phyloP scores from a whole-genome alignment of 2,329 filamentous ascomycete genomes.

The Colletotrichum orbiculare region DNA sequence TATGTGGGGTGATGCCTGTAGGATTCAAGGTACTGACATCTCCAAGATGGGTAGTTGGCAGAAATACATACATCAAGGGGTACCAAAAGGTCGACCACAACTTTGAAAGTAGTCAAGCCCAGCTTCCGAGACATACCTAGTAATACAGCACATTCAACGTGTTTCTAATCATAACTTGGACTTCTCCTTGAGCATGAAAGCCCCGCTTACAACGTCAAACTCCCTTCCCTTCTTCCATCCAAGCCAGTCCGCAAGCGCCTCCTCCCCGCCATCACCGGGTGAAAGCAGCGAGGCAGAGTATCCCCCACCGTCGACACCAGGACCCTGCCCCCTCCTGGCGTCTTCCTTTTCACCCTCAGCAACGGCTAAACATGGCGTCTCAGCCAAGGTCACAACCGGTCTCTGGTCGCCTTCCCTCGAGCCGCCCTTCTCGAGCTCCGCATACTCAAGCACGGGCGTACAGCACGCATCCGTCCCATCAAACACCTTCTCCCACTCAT shows the following conservation, averaged over 20 bases:
- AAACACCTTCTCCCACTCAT: slow-evolving; percentile 87
- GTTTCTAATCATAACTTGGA: slow-evolving; percentile 47
- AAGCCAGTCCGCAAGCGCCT: slow-evolving; percentile 76
- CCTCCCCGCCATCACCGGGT: slow-evolving; percentile 79
- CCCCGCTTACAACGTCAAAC: slow-evolving; percentile 74
- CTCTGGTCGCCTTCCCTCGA: slow-evolving; percentile 75
- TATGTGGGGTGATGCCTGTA: too few relatives aligned
- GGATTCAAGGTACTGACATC: too few relatives aligned
- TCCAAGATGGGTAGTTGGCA: too few relatives aligned
- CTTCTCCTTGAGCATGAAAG: slow-evolving; percentile 60
- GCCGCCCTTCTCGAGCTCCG: slow-evolving; percentile 70
- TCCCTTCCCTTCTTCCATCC: slow-evolving; percentile 80
- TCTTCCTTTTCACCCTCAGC: slow-evolving; percentile 54
- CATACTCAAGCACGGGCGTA: slow-evolving; percentile 84
- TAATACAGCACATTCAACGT: not conserved
- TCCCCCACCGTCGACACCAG: slow-evolving; percentile 72
- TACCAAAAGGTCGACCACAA: too few relatives aligned
- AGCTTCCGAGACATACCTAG: too few relatives aligned
- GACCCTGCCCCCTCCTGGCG: slow-evolving; percentile 69
- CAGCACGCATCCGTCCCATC: slow-evolving; percentile 93
- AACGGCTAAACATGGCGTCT: slow-evolving; percentile 76
- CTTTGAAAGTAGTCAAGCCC: too few relatives aligned
- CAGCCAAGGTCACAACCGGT: slow-evolving; percentile 74
- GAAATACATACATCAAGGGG: too few relatives aligned
- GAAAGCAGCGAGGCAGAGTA: slow-evolving; percentile 71